Evolutionary conservation across 2,329 filamentous ascomycete genomes (phyloP), one percentile per base, ranked within the genome.

Genomic region (Fusarium solani-melongenae): DNA sequence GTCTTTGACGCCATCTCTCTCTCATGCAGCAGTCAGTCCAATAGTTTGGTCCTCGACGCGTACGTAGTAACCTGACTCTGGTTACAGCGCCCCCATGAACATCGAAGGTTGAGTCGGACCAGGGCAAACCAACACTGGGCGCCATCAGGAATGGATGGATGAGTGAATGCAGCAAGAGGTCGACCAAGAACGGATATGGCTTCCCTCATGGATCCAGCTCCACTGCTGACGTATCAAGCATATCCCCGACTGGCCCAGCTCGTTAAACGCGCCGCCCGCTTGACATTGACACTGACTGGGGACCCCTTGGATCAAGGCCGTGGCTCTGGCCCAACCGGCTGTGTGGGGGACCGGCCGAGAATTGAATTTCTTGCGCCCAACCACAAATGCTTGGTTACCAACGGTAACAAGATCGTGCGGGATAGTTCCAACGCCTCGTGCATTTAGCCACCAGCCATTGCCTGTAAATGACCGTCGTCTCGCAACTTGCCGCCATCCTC

Each of bases 161-260:
- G 51, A 33, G n/a, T 33, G 51, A 56, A 56, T 56, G 51, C 31
- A 51, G 46, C 17, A 53, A 31, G 49, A 53, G 17, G 49, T n/a
- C 49, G 17, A 53, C 49, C 49, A 53, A 31, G 17, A 53, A 53
- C 27, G 49, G 49, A 53, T 53, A 53, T 53, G 49, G 49, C 49
- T 33, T 31, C 31, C 51, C 20, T 36, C 29, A 56, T 56, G 51
- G 31, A 56, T 56, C 51, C 51, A 56, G 31, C 72, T 75, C 73
- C 70, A 74, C 73, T 62, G 64, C 70, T 75, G 73, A 75, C 73
- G 70, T 71, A 75, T 53, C 67, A 49, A 70, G 62, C 72, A 74
- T 66, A 69, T 71, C 49, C 58, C 51, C 53, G 61, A 46, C 51
- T 65, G 62, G 39, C 39, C 24, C 57, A 60, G 27, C 36, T 59